Percentiles rank a stretch among this genome's conserved stretches.
phyloP scores from a whole-genome alignment of 73 alveolate species.

The Tetrahymena thermophila region DNA sequence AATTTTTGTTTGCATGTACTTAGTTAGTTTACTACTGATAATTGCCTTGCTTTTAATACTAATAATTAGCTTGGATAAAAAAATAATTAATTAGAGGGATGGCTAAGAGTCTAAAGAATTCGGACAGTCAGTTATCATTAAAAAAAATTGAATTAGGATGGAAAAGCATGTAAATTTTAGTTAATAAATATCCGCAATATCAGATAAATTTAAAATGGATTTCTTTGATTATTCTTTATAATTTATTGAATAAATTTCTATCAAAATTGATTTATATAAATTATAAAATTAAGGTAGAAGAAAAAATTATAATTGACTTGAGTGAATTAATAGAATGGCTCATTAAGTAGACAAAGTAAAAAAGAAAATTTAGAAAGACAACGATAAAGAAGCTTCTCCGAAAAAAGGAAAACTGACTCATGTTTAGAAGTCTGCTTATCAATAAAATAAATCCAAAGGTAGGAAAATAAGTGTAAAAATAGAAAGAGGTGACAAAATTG shows the following conservation, averaged over 20 bases:
- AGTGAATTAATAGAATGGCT: not conserved
- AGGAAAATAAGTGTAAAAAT: not conserved
- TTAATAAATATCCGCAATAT: not conserved
- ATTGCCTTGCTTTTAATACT: not conserved
- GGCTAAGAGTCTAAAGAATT: not conserved
- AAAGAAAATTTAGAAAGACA: not conserved
- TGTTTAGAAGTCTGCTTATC: not conserved
- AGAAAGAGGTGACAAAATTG: not conserved
- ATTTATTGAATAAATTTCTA: too few species aligned
- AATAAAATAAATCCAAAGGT: not conserved
- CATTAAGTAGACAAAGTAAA: not conserved
- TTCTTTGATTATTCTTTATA: not conserved
- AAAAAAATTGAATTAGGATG: too few species aligned
- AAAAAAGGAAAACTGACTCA: not conserved
- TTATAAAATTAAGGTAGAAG: not conserved
- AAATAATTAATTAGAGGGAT: not conserved
- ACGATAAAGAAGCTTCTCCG: not conserved
- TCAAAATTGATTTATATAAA: too few species aligned
- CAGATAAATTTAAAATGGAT: not conserved
- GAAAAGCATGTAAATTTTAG: not conserved
- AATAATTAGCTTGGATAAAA: not conserved
- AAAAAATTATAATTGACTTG: not conserved
- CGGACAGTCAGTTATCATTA: not conserved
- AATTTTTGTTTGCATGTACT: not conserved
- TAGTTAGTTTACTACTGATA: not conserved